A percentile compares a stretch with the other conserved stretches of the same genome.
Conservation (phyloP, 1,284 basidiomycete species). For the Sanghuangporus weigelae region DNA sequence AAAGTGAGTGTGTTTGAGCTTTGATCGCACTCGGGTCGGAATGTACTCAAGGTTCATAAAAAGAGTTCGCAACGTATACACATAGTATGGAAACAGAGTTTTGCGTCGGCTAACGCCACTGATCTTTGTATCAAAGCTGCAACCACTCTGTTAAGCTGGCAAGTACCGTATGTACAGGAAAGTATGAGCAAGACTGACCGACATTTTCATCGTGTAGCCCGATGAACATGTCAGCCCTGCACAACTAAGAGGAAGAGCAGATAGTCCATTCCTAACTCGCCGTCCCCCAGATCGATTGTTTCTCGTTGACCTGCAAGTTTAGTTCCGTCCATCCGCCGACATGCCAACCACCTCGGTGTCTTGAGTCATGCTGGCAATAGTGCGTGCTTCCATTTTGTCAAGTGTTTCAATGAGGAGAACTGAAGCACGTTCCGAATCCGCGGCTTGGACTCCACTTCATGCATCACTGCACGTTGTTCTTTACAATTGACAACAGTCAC, state of each 20-base stretch:
- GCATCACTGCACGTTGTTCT: neutral
- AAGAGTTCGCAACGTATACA: conserved; percentile 17
- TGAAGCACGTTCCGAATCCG: neutral
- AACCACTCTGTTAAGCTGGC: conserved; percentile 12
- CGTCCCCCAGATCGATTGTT: conserved; percentile 52
- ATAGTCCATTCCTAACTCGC: neutral
- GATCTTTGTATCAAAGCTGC: conserved; percentile 7
- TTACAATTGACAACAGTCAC: conserved; percentile 34
- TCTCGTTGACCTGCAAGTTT: conserved; percentile 55
- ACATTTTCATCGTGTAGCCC: conserved; percentile 1
- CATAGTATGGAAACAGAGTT: neutral
- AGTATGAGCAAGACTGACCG: neutral
- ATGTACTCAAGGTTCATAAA: neutral
- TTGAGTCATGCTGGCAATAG: conserved; percentile 66
- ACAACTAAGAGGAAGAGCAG: neutral
- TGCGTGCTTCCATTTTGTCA: conserved; percentile 32
- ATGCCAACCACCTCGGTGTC: conserved; percentile 49
- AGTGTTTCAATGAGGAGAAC: neutral
- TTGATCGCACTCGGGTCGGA: neutral
- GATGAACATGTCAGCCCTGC: conserved; percentile 16
- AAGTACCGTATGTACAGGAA: neutral
- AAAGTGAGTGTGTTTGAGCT: conserved; percentile 2
- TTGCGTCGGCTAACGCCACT: neutral
- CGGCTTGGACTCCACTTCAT: neutral
- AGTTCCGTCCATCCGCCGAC: conserved; percentile 50